Conservation (phyloP, 441 rosid genomes). For the Dalechampia spathulata region DNA sequence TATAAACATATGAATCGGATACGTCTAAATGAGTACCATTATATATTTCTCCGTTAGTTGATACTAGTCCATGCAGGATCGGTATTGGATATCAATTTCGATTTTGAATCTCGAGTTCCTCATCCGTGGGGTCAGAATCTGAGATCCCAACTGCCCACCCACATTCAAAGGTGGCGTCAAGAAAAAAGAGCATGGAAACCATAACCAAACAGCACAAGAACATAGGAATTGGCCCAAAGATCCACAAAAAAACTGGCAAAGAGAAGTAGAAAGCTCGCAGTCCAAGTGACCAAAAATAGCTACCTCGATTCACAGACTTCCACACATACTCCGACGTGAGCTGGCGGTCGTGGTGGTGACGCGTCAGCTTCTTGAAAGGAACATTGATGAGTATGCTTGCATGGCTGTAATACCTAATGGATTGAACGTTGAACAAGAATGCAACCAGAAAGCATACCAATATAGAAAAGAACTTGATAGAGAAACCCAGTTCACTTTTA, state of each 20-base stretch:
- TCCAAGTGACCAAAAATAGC: conserved; percentile 88
- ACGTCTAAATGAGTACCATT: no score
- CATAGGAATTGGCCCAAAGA: conserved; percentile 90
- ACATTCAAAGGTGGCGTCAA: conserved; percentile 47
- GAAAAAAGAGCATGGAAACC: conserved; percentile 53
- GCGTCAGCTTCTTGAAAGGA: conserved; percentile 48
- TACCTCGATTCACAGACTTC: conserved; percentile 58
- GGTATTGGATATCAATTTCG: neutral
- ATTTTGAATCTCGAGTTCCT: conserved; percentile 18
- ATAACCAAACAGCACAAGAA: conserved; percentile 45
- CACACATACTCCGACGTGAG: conserved; percentile 60
- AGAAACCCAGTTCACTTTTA: conserved; percentile 39
- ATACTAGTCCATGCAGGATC: neutral
- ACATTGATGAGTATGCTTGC: conserved; percentile 86
- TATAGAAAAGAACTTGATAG: conserved; percentile 72
- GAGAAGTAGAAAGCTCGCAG: conserved; percentile 87
- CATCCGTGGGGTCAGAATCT: conserved; percentile 16
- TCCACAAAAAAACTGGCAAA: conserved; percentile 78
- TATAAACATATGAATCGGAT: no score
- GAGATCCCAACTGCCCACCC: conserved; percentile 28
- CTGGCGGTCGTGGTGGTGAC: conserved; percentile 23
- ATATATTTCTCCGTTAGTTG: no score
- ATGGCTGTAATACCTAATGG: conserved; percentile 85
- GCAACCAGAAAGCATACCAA: conserved; percentile 72
- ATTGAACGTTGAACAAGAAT: conserved; percentile 67